A percentile compares a stretch with the other conserved stretches of the same genome.
Evolutionary conservation across 768 basidiomycete genomes (phyloP).

Genomic region (Lentinula edodes): DNA sequence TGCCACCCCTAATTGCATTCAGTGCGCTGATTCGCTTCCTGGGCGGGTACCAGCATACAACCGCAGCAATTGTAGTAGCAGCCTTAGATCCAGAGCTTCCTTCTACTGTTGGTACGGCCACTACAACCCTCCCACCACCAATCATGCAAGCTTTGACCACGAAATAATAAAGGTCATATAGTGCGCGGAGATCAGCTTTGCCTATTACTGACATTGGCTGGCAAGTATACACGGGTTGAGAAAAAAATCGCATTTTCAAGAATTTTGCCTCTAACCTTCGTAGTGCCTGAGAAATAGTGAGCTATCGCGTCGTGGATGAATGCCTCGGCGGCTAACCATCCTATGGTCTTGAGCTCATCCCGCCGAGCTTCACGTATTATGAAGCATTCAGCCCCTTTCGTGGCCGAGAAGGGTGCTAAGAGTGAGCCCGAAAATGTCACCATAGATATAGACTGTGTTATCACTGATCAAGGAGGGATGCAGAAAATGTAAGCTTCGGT

Average conservation of each 20-base stretch:
- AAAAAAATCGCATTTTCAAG: background rate
- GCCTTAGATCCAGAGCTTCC: background rate
- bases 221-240: background rate
- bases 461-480: too few relatives aligned
- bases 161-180: background rate
- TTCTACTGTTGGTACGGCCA: background rate
- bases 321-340: background rate
- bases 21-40: background rate
- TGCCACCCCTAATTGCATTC: background rate
- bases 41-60: slow-evolving; percentile 1
- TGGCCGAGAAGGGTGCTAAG: background rate
- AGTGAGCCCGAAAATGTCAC: background rate
- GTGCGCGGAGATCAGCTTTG: background rate
- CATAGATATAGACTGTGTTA: too few relatives aligned
- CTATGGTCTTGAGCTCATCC: background rate
- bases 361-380: background rate
- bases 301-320: background rate
- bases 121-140: background rate
- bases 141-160: background rate
- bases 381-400: background rate
- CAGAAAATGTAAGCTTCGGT: too few relatives aligned
- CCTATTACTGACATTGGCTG: background rate
- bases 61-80: background rate
- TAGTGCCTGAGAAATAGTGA: background rate
- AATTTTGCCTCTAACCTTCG: background rate